These are phyloP conservation scores for Scutellaria minor DNA, from an alignment of 257 asterid species.

Conservation along the genomic window DNA sequence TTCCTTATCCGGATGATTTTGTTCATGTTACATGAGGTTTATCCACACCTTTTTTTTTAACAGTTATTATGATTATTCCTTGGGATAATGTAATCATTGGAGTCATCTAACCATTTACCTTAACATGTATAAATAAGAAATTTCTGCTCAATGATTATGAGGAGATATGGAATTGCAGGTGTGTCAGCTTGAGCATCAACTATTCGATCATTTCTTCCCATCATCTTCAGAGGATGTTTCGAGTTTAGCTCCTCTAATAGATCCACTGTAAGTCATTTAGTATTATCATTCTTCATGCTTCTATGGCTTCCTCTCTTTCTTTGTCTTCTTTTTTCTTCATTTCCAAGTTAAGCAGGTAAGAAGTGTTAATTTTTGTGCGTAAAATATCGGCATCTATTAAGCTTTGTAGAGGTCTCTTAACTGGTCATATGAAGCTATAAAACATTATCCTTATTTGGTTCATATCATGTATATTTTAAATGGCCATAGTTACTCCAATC, in stretches of 20 bases:
- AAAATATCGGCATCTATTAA: constrained; percentile 1
- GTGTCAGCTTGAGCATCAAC: constrained; percentile 95
- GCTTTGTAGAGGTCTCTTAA: constrained; percentile 5
- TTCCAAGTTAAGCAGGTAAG: neutral
- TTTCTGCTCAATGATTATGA: constrained; percentile 24
- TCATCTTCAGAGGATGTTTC: constrained; percentile 94
- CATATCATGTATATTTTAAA: constrained; percentile 20
- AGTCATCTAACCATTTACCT: constrained; percentile 12
- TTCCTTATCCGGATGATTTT: constrained; percentile 21
- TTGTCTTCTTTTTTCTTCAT: constrained; percentile 18
- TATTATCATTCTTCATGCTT: constrained; percentile 26
- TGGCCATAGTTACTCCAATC: constrained; percentile 22
- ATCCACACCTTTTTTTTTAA: neutral
- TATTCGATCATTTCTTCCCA: constrained; percentile 92
- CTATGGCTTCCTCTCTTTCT: constrained; percentile 23
- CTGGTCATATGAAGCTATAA: constrained; percentile 24
- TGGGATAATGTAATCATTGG: constrained; percentile 5
- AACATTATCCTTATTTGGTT: constrained; percentile 10
- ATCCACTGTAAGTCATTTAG: constrained; percentile 79
- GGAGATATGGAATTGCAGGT: constrained; percentile 59
- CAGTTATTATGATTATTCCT: constrained; percentile 14
- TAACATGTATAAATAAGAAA: neutral
- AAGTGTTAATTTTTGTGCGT: constrained; percentile 23
- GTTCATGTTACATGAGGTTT: constrained; percentile 7
- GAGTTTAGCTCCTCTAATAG: constrained; percentile 88